Evolutionary conservation across 1,139 yeast species (phyloP), one percentile per base, ranked within the genome.

Genomic region (Arxiozyma heterogenica): DNA sequence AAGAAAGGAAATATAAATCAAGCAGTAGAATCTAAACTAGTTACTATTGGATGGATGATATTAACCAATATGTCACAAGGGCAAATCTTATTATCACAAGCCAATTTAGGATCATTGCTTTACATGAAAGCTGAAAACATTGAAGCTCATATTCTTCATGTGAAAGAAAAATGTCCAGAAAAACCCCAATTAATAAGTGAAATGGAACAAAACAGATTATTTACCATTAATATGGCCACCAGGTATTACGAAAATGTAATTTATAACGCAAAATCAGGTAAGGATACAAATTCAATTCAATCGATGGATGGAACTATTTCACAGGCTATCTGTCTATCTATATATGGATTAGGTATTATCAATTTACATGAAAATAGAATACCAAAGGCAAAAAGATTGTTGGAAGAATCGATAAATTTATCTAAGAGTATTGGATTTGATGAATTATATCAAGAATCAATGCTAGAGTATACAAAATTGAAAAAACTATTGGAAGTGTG

Each of bases 261-360:
- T 38, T 47, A 30, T 2, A 51, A 48, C 21, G 51, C 54, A 23
- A 50, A 51, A 41, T 30, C 47, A 7, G 44, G 30, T 6, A 47
- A 41, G 21, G 11, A n/a, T 17, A 8, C 38, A 4, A 21, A 45
- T 2, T 11, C 11, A 3, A 47, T 30, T 15, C 43, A 49, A 3
- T 50, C 38, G n/a, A 69, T 77, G 25, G 75, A 75, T 25, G 67
- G 70, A 8, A 70, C 71, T 23, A 74, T 76, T 17, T 75, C 76
- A 9, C 87, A 86, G 58, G 82, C 86, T 4, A 80, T 84, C 30
- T 93, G 95, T 0, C 73, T 89, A 63, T 82, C 95, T 0, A 80
- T 87, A 0, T 90, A 87, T 64, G 95, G 96, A 0, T 73, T 88
- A 41, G 97, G 96, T 0, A 95, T 89, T 4, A 79, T 88, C 20